These are phyloP conservation scores for Fragaria vesca DNA, from an alignment of 306 rosid genomes.

Conservation along the genomic window DNA sequence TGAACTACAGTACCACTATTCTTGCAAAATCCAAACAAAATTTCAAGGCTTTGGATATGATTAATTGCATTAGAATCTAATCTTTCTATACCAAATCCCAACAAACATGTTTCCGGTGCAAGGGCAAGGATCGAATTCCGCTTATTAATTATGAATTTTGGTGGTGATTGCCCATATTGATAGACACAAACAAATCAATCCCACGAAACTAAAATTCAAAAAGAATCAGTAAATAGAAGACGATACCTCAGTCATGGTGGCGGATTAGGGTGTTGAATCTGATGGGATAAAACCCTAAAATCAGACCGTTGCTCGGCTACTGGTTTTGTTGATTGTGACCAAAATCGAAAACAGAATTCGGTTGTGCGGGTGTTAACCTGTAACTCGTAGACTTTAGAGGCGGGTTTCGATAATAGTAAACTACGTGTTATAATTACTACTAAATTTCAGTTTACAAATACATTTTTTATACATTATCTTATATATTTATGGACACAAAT, in stretches of 20 bases:
- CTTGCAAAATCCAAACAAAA: background rate
- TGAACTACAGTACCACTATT: background rate
- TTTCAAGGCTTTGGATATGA: background rate
- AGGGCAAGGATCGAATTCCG: background rate
- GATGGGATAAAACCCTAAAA: slow-evolving; percentile 13
- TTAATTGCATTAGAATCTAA: background rate
- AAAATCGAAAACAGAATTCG: too few relatives aligned
- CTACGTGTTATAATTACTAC: too few relatives aligned
- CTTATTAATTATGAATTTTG: background rate
- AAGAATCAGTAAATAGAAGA: background rate
- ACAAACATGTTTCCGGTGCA: background rate
- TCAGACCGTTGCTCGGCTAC: slow-evolving; percentile 5
- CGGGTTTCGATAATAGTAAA: too few relatives aligned
- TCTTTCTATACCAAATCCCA: background rate
- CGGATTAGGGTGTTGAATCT: slow-evolving; percentile 31
- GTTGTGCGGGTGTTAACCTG: background rate
- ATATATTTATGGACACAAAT: too few relatives aligned
- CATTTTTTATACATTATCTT: too few relatives aligned
- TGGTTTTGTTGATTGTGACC: background rate
- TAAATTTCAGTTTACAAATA: too few relatives aligned
- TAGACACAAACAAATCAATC: background rate
- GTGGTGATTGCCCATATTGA: background rate
- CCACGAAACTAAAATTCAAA: background rate
- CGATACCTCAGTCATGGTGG: slow-evolving; percentile 76
- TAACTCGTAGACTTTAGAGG: background rate